phyloP scores from a whole-genome alignment of 345 rosid genomes.

The Eucalyptus paniculata region DNA sequence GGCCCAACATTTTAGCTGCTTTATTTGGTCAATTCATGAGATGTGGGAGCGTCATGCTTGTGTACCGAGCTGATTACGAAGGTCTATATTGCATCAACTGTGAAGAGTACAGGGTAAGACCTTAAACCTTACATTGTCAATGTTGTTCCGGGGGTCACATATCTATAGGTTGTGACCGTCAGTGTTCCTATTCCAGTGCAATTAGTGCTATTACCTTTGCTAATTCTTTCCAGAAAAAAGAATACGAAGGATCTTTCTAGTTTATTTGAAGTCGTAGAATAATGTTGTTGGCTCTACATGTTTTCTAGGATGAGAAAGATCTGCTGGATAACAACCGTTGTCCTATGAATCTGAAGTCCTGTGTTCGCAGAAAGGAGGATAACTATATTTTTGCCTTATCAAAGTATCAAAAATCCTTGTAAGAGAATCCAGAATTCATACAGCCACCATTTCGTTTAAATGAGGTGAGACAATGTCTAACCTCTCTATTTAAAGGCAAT shows the following conservation, averaged over 20 bases:
- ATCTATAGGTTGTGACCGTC: background rate
- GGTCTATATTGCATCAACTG: conserved; percentile 91
- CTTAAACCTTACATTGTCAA: background rate
- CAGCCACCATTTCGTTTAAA: conserved; percentile 82
- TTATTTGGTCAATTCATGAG: too few relatives aligned
- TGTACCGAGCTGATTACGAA: conserved; percentile 72
- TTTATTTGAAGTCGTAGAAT: background rate
- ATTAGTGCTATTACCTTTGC: background rate
- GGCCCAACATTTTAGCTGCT: too few relatives aligned
- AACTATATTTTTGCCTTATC: conserved; percentile 88
- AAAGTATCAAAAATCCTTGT: conserved; percentile 69
- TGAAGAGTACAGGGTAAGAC: conserved; percentile 79
- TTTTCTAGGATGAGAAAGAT: conserved; percentile 86
- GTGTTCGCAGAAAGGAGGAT: conserved; percentile 74
- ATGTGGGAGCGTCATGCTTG: too few relatives aligned
- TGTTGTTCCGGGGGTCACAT: background rate
- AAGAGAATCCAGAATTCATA: conserved; percentile 60
- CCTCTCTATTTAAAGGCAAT: background rate
- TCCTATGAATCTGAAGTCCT: conserved; percentile 75
- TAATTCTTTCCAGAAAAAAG: background rate
- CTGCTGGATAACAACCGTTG: conserved; percentile 61
- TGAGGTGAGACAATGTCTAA: conserved; percentile 36
- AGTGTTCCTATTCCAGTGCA: background rate
- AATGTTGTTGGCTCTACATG: background rate
- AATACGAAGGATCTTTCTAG: background rate